phyloP scores from a whole-genome alignment of 805 yeast genomes.

The Wickerhamiella cacticola region DNA sequence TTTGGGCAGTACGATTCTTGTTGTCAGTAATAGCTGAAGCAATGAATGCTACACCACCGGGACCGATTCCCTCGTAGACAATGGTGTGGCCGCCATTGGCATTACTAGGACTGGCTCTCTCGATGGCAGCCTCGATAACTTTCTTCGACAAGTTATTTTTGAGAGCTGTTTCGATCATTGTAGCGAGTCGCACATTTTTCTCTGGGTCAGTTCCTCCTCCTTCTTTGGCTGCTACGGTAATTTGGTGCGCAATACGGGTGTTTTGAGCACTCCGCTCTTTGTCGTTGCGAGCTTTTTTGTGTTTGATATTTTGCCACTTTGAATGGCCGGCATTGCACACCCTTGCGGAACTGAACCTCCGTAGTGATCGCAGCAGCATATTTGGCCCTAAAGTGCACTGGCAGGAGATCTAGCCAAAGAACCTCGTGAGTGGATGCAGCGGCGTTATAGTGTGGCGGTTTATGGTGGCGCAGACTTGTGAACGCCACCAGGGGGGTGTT shows the following conservation, averaged over 20 bases:
- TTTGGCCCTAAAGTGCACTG: no score
- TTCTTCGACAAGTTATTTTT: conserved; percentile 67
- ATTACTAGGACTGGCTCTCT: conserved; percentile 33
- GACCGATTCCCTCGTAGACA: conserved; percentile 80
- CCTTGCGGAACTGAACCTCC: not conserved
- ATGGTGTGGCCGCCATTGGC: conserved; percentile 61
- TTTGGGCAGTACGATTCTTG: conserved; percentile 66
- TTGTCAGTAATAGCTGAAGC: conserved; percentile 85
- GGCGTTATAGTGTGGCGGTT: no score
- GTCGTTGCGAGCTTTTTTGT: conserved; percentile 88
- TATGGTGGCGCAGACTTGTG: no score
- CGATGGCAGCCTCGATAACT: conserved; percentile 77
- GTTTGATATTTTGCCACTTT: conserved; percentile 92
- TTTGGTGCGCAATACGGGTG: conserved; percentile 57
- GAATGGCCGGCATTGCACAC: conserved; percentile 61
- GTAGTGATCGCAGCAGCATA: no score
- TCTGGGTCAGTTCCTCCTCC: conserved; percentile 57
- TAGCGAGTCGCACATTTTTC: conserved; percentile 47
- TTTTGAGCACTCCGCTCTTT: conserved; percentile 59
- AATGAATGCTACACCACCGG: conserved; percentile 78
- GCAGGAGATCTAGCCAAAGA: no score
- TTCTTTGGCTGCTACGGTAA: conserved; percentile 58
- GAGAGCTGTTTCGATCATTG: conserved; percentile 67
- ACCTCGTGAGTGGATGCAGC: no score
- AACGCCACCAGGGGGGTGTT: no score